phyloP scores from a whole-genome alignment of 2,329 filamentous ascomycete species.

The Scedosporium aurantiacum region DNA sequence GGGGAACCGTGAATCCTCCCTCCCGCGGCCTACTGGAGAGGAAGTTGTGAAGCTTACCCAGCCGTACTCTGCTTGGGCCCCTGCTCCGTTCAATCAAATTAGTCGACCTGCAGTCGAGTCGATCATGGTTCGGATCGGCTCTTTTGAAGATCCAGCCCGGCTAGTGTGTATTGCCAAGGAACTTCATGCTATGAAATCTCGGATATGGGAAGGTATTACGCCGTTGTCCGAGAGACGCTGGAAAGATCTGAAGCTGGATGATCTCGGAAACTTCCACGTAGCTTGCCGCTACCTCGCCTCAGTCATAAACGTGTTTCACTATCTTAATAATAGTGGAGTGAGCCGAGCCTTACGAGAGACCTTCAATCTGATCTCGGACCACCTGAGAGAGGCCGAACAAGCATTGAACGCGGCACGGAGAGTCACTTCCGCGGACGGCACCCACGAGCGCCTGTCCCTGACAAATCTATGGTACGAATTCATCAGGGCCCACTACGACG shows the following conservation, averaged over 20 bases:
- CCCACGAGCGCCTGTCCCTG: slow-evolving; percentile 8
- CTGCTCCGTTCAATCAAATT: slow-evolving; percentile 11
- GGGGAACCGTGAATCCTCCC: neutral
- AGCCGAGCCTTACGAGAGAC: slow-evolving; percentile 14
- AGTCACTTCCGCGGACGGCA: neutral
- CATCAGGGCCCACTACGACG: slow-evolving; percentile 14
- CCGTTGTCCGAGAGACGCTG: slow-evolving; percentile 18
- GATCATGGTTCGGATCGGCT: slow-evolving; percentile 13
- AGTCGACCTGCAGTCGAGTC: slow-evolving; percentile 6
- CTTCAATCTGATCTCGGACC: slow-evolving; percentile 17
- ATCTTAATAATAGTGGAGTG: slow-evolving; percentile 14
- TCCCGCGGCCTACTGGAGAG: neutral
- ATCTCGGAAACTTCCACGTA: slow-evolving; percentile 12
- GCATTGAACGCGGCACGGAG: slow-evolving; percentile 14
- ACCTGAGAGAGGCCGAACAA: slow-evolving; percentile 15
- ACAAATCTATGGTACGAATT: slow-evolving; percentile 17
- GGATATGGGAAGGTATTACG: slow-evolving; percentile 17
- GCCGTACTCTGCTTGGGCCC: slow-evolving; percentile 14
- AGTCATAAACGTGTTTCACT: slow-evolving; percentile 16
- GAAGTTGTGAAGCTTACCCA: neutral
- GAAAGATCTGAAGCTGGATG: slow-evolving; percentile 14
- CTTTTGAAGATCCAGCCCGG: slow-evolving; percentile 10
- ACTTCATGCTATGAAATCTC: slow-evolving; percentile 19
- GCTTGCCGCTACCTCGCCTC: slow-evolving; percentile 15
- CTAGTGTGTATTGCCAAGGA: slow-evolving; percentile 15